Evolutionary conservation across 129 eudicot genomes (phyloP), one percentile per base, ranked within the genome.

Genomic region (Apium graveolens): DNA sequence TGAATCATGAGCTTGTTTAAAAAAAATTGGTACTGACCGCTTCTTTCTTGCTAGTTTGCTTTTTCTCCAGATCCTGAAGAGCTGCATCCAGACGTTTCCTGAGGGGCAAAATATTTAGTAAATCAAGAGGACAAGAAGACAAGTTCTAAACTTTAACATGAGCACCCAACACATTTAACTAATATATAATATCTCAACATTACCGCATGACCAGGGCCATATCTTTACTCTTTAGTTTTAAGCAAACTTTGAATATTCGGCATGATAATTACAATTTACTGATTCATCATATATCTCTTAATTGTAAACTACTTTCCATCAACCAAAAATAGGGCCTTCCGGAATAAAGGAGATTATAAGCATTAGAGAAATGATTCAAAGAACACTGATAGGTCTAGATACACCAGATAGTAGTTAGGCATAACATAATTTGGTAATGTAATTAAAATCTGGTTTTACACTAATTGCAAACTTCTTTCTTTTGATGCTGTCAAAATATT

Each of bases 41-140:
- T 79, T 94, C 98, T 86, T 91, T 90, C 90, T 91, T 94, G 96
- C 97, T 91, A 80, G 87, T 94, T 83, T 91, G 98, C 87, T 91
- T 94, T 80, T 88, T 96, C 87, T 94, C 97, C 82, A 94, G 70
- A 81, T 94, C 96, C 79, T 90, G 98, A 82, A 94, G 90, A 73
- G 96, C 89, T 73, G 87, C 80, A 88, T 94, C 98, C 82, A 94
- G 78, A 78, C 97, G 97, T 80, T 94, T 94, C 89, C 98, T 93
- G 82, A 75, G 21, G 76, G 55, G 26, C 70, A 32, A 11, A 37
- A 72, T 13, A 70, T 26, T 34, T 6, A 73, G 13, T 53, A 29
- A 31, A 63, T 0, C 70, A 63, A 63, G 34, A 63, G 16, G 13
- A 70, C 73, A 69, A 32, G 10, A 69, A 8, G 29, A 35, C 43